Evolutionary conservation across 306 rosid genomes (phyloP).

Genomic region (Vigna mungo): DNA sequence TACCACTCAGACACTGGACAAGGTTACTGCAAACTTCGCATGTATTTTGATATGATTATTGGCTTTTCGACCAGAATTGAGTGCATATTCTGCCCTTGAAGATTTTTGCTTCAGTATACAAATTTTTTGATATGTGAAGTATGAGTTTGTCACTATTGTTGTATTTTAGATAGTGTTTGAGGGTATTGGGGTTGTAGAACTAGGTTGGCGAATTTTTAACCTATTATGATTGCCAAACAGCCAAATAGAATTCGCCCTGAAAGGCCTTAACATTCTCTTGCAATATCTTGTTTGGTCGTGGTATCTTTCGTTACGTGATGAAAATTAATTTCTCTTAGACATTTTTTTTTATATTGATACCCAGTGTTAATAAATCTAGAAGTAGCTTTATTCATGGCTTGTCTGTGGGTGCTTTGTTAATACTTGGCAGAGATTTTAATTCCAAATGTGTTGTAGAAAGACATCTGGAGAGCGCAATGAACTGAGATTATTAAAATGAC

Average conservation of each 20-base stretch:
- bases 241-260: too few species aligned
- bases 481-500: not conserved
- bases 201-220: conserved; percentile 8
- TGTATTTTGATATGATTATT: conserved; percentile 26
- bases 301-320: not conserved
- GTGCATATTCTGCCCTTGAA: not conserved
- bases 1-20: conserved; percentile 97
- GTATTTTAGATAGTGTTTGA: not conserved
- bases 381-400: not conserved
- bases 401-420: conserved; percentile 1
- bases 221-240: not conserved
- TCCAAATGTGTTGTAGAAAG: not conserved
- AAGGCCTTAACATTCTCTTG: too few species aligned
- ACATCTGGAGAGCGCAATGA: not conserved
- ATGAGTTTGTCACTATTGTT: not conserved
- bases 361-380: not conserved
- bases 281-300: not conserved
- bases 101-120: not conserved
- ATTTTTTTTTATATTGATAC: not conserved
- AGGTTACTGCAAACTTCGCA: conserved; percentile 59
- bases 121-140: not conserved
- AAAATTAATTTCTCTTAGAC: not conserved
- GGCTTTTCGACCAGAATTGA: conserved; percentile 19
- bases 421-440: not conserved
- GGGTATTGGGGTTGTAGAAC: not conserved